Evolutionary conservation across 116 monocot species (phyloP).

Genomic region (Trichopus zeylanicus): DNA sequence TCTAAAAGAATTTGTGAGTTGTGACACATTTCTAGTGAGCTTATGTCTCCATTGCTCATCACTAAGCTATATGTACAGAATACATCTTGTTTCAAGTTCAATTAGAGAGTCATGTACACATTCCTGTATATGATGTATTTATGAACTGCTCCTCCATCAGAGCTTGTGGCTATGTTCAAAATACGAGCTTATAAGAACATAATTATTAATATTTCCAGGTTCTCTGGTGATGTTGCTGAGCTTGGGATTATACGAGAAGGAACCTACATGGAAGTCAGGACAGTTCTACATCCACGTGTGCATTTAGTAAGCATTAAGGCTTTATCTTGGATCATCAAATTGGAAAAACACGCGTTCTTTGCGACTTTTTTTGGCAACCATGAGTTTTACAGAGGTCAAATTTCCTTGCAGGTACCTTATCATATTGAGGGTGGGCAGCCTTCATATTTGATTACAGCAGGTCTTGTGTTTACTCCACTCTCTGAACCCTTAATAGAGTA

Average conservation of each 20-base stretch:
- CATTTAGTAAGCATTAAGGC: conserved; percentile 54
- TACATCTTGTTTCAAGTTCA: too few relatives aligned
- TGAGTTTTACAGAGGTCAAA: background rate
- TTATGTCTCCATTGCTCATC: too few relatives aligned
- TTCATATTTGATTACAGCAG: conserved; percentile 68
- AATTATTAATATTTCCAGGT: conserved; percentile 33
- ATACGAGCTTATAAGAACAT: background rate
- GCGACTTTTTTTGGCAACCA: background rate
- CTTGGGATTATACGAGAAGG: conserved; percentile 84
- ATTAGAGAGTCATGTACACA: too few relatives aligned
- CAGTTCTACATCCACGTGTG: conserved; percentile 58
- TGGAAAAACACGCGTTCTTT: background rate
- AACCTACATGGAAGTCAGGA: conserved; percentile 51
- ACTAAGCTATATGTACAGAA: too few relatives aligned
- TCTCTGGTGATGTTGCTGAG: conserved; percentile 78
- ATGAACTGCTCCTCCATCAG: too few relatives aligned
- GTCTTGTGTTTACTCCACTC: conserved; percentile 85
- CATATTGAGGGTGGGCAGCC: conserved; percentile 74
- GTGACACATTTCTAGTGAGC: too few relatives aligned
- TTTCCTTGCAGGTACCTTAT: conserved; percentile 50
- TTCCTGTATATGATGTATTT: too few relatives aligned
- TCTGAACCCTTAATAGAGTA: conserved; percentile 96
- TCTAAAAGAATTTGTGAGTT: too few relatives aligned
- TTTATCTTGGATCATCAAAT: background rate
- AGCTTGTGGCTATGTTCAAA: background rate